A percentile compares a stretch with the other conserved stretches of the same genome.
These are phyloP conservation scores for Dovyalis caffra DNA, from an alignment of 345 rosid species.

Conservation along the genomic window DNA sequence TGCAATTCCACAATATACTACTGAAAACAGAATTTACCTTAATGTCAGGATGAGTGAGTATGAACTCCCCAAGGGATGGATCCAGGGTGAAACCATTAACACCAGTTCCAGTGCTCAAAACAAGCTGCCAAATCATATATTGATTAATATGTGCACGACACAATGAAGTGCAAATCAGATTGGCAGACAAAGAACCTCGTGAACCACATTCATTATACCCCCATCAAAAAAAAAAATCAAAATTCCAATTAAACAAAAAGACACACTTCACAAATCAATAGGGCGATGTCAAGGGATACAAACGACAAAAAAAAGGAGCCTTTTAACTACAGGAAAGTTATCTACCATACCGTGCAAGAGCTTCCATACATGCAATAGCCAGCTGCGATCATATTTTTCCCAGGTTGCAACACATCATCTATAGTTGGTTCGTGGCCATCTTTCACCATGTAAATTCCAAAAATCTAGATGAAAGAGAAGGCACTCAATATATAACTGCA, in stretches of 20 bases:
- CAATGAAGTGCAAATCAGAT: background rate
- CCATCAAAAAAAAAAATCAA: background rate
- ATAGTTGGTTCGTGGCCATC: conserved; percentile 68
- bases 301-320: background rate
- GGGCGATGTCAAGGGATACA: background rate
- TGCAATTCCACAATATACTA: background rate
- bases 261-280: background rate
- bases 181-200: background rate
- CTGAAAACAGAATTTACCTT: conserved; percentile 48
- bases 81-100: conserved; percentile 96
- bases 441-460: conserved; percentile 80
- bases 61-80: conserved; percentile 99
- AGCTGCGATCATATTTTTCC: conserved; percentile 88
- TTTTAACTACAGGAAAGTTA: background rate
- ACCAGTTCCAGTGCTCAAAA: conserved; percentile 83
- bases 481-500: conserved; percentile 24
- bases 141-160: background rate
- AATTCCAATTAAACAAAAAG: background rate
- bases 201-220: background rate
- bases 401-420: conserved; percentile 87
- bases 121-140: conserved; percentile 56
- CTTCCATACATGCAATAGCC: conserved; percentile 99
- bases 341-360: conserved; percentile 81
- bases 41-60: conserved; percentile 89
- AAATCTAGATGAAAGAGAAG: conserved; percentile 60